phyloP scores from a whole-genome alignment of 441 rosid species.

The Arabidopsis hybrid region DNA sequence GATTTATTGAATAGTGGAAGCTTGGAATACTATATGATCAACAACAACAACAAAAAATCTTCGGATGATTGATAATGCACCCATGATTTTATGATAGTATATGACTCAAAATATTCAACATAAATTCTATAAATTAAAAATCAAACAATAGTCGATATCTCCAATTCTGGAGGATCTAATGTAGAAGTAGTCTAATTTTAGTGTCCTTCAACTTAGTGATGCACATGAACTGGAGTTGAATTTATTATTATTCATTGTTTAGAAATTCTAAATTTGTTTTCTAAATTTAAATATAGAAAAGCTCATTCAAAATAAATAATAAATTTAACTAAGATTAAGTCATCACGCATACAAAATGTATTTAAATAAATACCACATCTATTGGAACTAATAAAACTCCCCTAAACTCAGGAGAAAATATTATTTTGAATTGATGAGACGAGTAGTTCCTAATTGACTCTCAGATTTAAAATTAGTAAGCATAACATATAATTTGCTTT shows the following conservation, averaged over 20 bases:
- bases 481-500: not conserved
- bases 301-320: not conserved
- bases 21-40: not conserved
- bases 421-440: not conserved
- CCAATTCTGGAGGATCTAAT: not conserved
- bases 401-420: slow-evolving; percentile 7
- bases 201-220: slow-evolving; percentile 26
- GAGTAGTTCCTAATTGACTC: not conserved
- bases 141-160: not conserved
- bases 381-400: slow-evolving; percentile 25
- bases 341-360: slow-evolving; percentile 3
- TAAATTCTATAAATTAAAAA: not conserved
- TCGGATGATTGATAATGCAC: slow-evolving; percentile 5
- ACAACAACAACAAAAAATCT: not conserved
- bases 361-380: not conserved
- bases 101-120: slow-evolving; percentile 19
- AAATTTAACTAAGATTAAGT: slow-evolving; percentile 10
- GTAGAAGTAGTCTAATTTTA: not conserved
- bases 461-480: not conserved
- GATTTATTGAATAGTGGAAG: not conserved
- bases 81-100: slow-evolving; percentile 6
- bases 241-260: not conserved
- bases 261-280: not conserved
- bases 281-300: not conserved
- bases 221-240: slow-evolving; percentile 21